Base-by-base conservation (phyloP, 148 eudicot genomes). In the Gaultheria prostrata region DNA sequence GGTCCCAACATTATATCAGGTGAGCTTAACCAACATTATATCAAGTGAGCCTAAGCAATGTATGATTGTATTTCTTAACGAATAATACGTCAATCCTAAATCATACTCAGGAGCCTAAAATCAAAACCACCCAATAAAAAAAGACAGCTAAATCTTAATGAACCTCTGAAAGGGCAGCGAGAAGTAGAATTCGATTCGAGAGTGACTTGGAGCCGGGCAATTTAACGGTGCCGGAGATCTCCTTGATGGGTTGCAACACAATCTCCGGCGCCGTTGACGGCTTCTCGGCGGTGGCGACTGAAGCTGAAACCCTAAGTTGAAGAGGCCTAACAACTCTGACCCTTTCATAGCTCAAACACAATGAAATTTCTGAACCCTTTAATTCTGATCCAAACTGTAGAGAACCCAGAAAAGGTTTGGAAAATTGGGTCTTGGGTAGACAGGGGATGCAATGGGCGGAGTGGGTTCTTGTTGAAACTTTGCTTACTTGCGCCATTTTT, bases 141-240 rank as follows among this genome's bases (percentile, higher is more conserved):
- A 28, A 24, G 45, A 15, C 13, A 61, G 9, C 24, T 59, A 67
- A 67, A 30, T 67, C 18, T 28, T 30, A 28, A 9, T 8, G 67
- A 85, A 97, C 99, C 96, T 97, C 90, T 82, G 99, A 82, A 56
- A 97, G 95, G 65, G 99, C 99, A 88, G 99, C 97, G 69, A 97
- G 96, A 12, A 97, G 97, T 8, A 97, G 94, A 88, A 95, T 71
- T 24, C 76, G 76, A 35, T 71, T 71, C 4, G 76, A 71, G 24
- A 71, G 76, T 13, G 98, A 93, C 88, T 97, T 97, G 1, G 97
- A 97, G 39, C 99, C 99, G 4, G 98, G 99, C 92, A 97, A 89
- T 80, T 90, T 91, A 71, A 97, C 90, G 39, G 91, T 89, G 10
- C 99, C 98, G 26, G 98, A 97, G 85, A 97, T 97, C 84, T 97